Percentiles rank a stretch among this genome's conserved stretches.
Evolutionary conservation across 2,329 filamentous ascomycete species (phyloP).

Genomic region (Neopestalotiopsis sp.): DNA sequence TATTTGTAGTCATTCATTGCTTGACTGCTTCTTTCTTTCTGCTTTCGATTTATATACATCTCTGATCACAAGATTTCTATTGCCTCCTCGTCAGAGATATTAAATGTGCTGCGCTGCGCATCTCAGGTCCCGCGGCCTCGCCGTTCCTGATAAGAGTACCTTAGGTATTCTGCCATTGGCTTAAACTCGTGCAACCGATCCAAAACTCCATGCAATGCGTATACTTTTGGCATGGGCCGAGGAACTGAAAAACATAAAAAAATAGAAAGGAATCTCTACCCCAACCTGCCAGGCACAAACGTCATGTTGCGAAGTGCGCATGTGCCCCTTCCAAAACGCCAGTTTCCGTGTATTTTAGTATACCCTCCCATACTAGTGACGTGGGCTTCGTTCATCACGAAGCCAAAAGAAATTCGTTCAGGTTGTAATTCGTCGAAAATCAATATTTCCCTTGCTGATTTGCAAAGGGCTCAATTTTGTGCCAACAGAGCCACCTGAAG

Average conservation of each 20-base stretch:
- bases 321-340: background rate
- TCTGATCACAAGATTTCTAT: too few relatives aligned
- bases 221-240: conserved; percentile 28
- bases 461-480: background rate
- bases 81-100: too few relatives aligned
- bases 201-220: conserved; percentile 34
- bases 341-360: background rate
- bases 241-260: too few relatives aligned
- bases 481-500: background rate
- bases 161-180: background rate
- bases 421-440: background rate
- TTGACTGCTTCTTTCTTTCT: too few relatives aligned
- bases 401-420: background rate
- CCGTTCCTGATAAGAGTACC: background rate
- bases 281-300: background rate
- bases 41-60: too few relatives aligned
- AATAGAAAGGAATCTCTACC: conserved; percentile 18
- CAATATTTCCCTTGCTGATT: background rate
- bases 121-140: background rate
- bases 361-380: background rate
- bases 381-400: background rate
- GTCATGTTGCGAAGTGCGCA: background rate
- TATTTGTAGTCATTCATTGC: too few relatives aligned
- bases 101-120: background rate
- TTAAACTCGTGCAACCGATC: background rate